These are phyloP conservation scores for Boletellus deceptivus DNA, from an alignment of 1,284 basidiomycete genomes.

Conservation along the genomic window DNA sequence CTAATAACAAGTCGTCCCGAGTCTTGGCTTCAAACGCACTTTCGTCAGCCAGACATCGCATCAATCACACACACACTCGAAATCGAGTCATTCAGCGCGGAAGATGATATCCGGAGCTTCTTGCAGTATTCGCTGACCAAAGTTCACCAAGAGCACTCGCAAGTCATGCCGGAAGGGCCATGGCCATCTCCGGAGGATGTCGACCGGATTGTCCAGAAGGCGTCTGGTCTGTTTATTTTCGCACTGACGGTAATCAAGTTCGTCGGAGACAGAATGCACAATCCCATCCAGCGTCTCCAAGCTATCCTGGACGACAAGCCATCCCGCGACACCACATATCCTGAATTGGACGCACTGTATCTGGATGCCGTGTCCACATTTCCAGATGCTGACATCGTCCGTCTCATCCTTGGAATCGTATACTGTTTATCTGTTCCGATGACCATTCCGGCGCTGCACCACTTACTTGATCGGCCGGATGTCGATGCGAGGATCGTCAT, in stretches of 20 bases:
- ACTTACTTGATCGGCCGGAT: constrained; percentile 11
- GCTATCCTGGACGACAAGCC: constrained; percentile 9
- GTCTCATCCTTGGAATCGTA: constrained; percentile 15
- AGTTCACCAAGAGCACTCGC: constrained; percentile 4
- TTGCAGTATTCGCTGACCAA: constrained; percentile 7
- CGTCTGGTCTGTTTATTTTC: constrained; percentile 26
- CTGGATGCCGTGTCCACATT: constrained; percentile 11
- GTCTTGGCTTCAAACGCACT: constrained; percentile 14
- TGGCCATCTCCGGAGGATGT: constrained; percentile 20
- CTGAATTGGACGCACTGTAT: constrained; percentile 16
- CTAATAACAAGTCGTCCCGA: constrained; percentile 19
- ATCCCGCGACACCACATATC: constrained; percentile 5
- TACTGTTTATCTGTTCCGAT: constrained; percentile 12
- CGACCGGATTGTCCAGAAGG: constrained; percentile 12
- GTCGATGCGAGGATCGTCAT: constrained; percentile 15
- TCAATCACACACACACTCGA: constrained; percentile 9
- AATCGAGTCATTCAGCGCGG: constrained; percentile 15
- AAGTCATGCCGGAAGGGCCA: constrained; percentile 6
- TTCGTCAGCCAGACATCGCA: constrained; percentile 4
- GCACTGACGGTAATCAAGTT: constrained; percentile 26
- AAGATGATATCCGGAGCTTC: constrained; percentile 21
- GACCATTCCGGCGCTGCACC: constrained; percentile 7
- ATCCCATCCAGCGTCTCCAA: constrained; percentile 14
- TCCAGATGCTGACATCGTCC: constrained; percentile 8
- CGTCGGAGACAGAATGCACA: constrained; percentile 13